phyloP scores from a whole-genome alignment of 139 green algal genomes.

The Chlorella sp. region DNA sequence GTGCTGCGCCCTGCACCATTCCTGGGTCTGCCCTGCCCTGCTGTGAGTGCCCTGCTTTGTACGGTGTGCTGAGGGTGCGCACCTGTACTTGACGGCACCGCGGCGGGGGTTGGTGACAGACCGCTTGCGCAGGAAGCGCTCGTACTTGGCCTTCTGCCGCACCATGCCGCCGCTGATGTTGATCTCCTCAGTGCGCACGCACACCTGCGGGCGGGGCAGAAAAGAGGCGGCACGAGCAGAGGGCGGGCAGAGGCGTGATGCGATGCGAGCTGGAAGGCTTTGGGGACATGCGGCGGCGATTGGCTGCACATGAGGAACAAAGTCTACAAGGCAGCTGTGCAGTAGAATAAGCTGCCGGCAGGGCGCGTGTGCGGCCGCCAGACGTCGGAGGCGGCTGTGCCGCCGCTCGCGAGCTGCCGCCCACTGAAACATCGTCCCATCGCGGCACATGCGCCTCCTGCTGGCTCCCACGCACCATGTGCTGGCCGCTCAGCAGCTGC shows the following conservation, averaged over 20 bases:
- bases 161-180: slow-evolving; percentile 96
- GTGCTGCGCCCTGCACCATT: too few relatives aligned
- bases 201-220: slow-evolving; percentile 66
- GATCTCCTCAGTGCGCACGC: slow-evolving; percentile 94
- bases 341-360: background rate
- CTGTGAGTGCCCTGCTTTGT: background rate
- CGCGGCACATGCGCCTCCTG: too few relatives aligned
- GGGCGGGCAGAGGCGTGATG: background rate
- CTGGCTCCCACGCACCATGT: slow-evolving; percentile 76
- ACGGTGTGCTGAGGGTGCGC: too few relatives aligned
- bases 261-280: background rate
- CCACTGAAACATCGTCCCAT: background rate
- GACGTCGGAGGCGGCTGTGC: background rate
- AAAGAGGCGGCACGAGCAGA: background rate
- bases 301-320: background rate
- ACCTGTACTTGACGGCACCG: slow-evolving; percentile 95
- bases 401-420: background rate
- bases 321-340: background rate
- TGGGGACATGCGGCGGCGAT: background rate
- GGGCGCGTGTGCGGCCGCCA: background rate
- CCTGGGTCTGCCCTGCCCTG: background rate
- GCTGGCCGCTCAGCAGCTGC: slow-evolving; percentile 95
- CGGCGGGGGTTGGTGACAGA: slow-evolving; percentile 94
- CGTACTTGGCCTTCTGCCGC: slow-evolving; percentile 97
- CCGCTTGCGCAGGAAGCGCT: slow-evolving; percentile 93